Base-by-base conservation (phyloP, 2,329 filamentous ascomycete species). In the Cladosporium austrohemisphaericum region DNA sequence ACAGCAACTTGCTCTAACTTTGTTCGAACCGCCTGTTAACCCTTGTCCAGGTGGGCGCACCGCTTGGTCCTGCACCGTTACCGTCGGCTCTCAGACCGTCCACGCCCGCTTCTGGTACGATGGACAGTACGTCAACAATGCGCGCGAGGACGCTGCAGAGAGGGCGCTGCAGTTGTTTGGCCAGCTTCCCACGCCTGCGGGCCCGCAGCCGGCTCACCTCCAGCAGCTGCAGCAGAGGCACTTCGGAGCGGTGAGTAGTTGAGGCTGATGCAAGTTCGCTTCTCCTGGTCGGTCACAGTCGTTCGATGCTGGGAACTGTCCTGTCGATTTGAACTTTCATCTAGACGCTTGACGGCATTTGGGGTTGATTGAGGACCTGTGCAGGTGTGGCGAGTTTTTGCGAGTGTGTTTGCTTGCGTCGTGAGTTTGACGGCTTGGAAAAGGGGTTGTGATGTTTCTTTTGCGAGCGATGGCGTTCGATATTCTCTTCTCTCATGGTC, bases 71-170 rank as follows among this genome's bases (percentile, higher is more conserved):
- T 86, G 85, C 73, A 79, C 78, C 52, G 88, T 95, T 51, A 81
- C 76, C n/a, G 79, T 95, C 51, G 75, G 80, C 59, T 84, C 83
- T 47, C 71, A 77, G 43, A 76, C 72, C 38, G 77, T 88, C 60
- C 66, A 77, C n/a, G 89, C 89, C 38, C 81, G 88, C 55, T 95
- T 83, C 71, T 95, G 88, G 88, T 95, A 95, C 70, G 90, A 94
- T 68, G 89, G 89, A 53, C 83, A 88, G 65, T 89, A 88, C 64
- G 77, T 92, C 68, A 82, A 91, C 74, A 94, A 94, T 63, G 89
- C 89, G 51, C 85, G 82, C 70, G 90, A 95, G 68, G 90, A 95
- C 66, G 90, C 88, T n/a, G 89, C 90, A 56, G 88, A 95, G 70
- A 79, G 86, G 54, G 89, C 89, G 20, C 68, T 86, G 53, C 78